Percentiles rank a stretch among this genome's conserved stretches.
These are phyloP conservation scores for Papiliotrema flavescens DNA, from an alignment of 1,284 basidiomycete species.

Conservation along the genomic window DNA sequence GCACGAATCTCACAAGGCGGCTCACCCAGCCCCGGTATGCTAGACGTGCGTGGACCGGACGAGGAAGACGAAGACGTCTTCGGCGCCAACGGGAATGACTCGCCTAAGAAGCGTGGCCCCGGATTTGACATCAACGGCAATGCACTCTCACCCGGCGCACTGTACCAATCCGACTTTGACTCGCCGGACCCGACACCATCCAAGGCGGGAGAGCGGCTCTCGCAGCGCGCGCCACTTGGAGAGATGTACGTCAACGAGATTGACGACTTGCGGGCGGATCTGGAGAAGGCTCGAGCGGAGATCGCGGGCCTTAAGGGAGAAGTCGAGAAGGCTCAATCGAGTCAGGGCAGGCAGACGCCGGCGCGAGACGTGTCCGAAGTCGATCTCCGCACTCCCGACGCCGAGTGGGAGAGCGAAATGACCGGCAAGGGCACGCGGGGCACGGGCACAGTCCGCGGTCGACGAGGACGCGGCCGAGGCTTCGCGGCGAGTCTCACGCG, in stretches of 20 bases:
- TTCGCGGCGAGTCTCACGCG: conserved; percentile 33
- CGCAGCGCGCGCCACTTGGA: conserved; percentile 38
- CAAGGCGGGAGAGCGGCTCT: conserved; percentile 55
- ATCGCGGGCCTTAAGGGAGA: conserved; percentile 36
- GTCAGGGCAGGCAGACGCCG: background rate
- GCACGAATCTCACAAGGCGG: conserved; percentile 30
- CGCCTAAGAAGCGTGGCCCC: conserved; percentile 59
- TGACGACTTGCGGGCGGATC: conserved; percentile 42
- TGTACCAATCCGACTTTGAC: conserved; percentile 52
- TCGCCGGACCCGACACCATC: conserved; percentile 64
- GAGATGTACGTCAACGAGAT: conserved; percentile 47
- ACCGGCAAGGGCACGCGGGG: conserved; percentile 17
- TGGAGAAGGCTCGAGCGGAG: conserved; percentile 39
- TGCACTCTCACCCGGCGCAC: conserved; percentile 50
- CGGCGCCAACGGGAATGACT: conserved; percentile 55
- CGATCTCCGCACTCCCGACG: conserved; percentile 20
- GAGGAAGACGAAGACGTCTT: conserved; percentile 67
- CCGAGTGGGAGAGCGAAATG: conserved; percentile 27
- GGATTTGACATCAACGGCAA: conserved; percentile 58
- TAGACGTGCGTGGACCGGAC: conserved; percentile 54
- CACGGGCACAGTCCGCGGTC: conserved; percentile 33
- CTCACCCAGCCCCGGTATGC: conserved; percentile 49
- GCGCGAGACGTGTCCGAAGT: conserved; percentile 31
- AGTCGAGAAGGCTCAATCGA: conserved; percentile 8
- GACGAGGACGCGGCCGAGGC: conserved; percentile 38